Percentiles rank a stretch among this genome's conserved stretches.
phyloP scores from a whole-genome alignment of 1,284 basidiomycete species.

The Fomitopsis pinicola region DNA sequence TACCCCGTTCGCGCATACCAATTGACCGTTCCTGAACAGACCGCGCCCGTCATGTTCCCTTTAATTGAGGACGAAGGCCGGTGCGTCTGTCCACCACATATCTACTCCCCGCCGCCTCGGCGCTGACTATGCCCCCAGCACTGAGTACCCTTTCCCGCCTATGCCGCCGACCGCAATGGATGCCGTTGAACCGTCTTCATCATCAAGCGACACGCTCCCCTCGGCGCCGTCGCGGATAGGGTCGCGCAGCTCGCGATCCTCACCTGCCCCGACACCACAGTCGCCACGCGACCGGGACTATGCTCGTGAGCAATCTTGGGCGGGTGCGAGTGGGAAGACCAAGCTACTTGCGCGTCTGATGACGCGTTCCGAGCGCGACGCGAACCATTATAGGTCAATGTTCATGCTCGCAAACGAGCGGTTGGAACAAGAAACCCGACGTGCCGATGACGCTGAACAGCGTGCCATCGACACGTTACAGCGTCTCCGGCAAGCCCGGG shows the following conservation, averaged over 20 bases:
- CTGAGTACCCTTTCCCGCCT: constrained; percentile 19
- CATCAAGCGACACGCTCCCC: constrained; percentile 15
- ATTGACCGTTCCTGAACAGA: constrained; percentile 10
- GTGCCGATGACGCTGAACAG: constrained; percentile 42
- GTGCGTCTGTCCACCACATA: constrained; percentile 7
- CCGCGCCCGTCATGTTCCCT: constrained; percentile 4
- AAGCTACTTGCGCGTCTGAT: constrained; percentile 27
- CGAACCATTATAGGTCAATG: constrained; percentile 33
- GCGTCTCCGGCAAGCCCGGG: constrained; percentile 35
- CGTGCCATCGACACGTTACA: constrained; percentile 41
- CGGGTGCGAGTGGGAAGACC: constrained; percentile 10
- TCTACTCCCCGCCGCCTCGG: constrained; percentile 2
- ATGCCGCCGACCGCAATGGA: constrained; percentile 10
- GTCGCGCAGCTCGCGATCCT: neutral
- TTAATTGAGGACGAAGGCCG: constrained; percentile 3
- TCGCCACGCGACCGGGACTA: neutral
- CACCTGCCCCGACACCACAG: neutral
- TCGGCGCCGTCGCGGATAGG: constrained; percentile 5
- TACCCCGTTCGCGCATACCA: constrained; percentile 7
- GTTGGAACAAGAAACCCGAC: constrained; percentile 33
- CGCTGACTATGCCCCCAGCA: constrained; percentile 6
- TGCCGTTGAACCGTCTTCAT: constrained; percentile 14
- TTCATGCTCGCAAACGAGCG: constrained; percentile 35
- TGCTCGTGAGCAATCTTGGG: constrained; percentile 10
- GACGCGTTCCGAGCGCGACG: constrained; percentile 35